Percentiles rank a stretch among this genome's conserved stretches.
These are phyloP conservation scores for Ophiostoma ips DNA, from an alignment of 2,329 filamentous ascomycete species.

Conservation along the genomic window DNA sequence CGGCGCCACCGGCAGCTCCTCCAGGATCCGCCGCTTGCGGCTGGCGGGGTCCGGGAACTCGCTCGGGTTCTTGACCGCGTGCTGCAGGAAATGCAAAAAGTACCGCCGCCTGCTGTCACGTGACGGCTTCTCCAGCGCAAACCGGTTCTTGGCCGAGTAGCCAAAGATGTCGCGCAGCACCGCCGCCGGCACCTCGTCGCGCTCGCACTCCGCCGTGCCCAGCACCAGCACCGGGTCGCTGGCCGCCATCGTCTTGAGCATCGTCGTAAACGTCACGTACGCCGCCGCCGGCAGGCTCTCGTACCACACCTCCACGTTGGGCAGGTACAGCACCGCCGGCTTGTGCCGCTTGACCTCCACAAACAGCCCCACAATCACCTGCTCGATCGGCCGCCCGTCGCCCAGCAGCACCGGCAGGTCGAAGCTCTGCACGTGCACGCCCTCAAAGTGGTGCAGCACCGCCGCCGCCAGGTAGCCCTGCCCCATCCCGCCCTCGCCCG, in stretches of 20 bases:
- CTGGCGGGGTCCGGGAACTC: slow-evolving; percentile 81
- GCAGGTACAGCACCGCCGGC: slow-evolving; percentile 89
- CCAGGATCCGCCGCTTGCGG: slow-evolving; percentile 74
- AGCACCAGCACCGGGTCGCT: slow-evolving; percentile 82
- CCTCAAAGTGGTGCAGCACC: slow-evolving; percentile 80
- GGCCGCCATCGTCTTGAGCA: slow-evolving; percentile 70
- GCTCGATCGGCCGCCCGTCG: slow-evolving; percentile 72
- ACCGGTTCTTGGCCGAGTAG: slow-evolving; percentile 67
- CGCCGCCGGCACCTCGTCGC: slow-evolving; percentile 44
- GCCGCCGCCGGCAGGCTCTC: slow-evolving; percentile 45
- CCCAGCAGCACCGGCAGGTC: slow-evolving; percentile 78
- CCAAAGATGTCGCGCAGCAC: slow-evolving; percentile 72
- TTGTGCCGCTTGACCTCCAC: slow-evolving; percentile 88
- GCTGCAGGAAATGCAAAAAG: slow-evolving; percentile 60
- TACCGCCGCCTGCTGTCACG: slow-evolving; percentile 58
- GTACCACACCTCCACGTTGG: slow-evolving; percentile 82
- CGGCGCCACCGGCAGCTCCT: slow-evolving; percentile 61
- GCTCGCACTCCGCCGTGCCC: slow-evolving; percentile 62
- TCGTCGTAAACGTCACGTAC: slow-evolving; percentile 68
- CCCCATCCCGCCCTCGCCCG: slow-evolving; percentile 79
- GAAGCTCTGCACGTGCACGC: slow-evolving; percentile 87
- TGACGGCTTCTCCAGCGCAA: slow-evolving; percentile 51
- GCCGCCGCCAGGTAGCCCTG: slow-evolving; percentile 80
- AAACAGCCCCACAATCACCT: slow-evolving; percentile 80
- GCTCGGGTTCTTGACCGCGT: slow-evolving; percentile 66